These are phyloP conservation scores for Hypoxylon sp. DNA, from an alignment of 2,329 filamentous ascomycete species.

Conservation along the genomic window DNA sequence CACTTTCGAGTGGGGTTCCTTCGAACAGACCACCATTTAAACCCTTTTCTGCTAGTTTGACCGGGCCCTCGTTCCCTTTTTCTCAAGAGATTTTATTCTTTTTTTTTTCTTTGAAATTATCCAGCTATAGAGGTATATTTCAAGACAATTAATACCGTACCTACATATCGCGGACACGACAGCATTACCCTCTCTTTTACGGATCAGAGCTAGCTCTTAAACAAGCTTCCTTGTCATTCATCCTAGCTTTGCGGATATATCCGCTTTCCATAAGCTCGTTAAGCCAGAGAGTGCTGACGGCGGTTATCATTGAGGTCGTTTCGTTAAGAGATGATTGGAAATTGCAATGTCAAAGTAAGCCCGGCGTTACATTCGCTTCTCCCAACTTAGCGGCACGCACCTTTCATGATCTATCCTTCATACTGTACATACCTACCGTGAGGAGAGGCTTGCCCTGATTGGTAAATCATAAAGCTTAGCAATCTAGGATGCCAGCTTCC, in stretches of 20 bases:
- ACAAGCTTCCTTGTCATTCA: conserved; percentile 1
- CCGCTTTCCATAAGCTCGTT: conserved; percentile 5
- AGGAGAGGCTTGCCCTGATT: neutral
- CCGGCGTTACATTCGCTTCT: conserved; percentile 37
- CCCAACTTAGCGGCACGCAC: conserved; percentile 24
- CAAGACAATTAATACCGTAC: neutral
- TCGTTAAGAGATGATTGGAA: conserved; percentile 13
- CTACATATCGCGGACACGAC: neutral
- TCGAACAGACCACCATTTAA: conserved; percentile 4
- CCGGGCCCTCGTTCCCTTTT: neutral
- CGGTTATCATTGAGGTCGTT: conserved; percentile 6
- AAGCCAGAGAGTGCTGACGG: conserved; percentile 15
- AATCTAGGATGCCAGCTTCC: conserved; percentile 5
- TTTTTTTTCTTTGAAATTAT: neutral
- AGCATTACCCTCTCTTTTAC: neutral
- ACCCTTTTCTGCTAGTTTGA: neutral
- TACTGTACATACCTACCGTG: conserved; percentile 2
- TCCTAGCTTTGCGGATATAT: conserved; percentile 18
- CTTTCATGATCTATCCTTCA: conserved; percentile 32
- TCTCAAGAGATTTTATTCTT: neutral
- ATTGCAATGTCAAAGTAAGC: conserved; percentile 14
- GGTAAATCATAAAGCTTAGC: conserved; percentile 16
- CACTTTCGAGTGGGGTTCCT: neutral
- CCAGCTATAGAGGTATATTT: neutral
- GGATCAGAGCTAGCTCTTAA: neutral